Percentiles rank a stretch among this genome's conserved stretches.
phyloP scores from a whole-genome alignment of 139 green algal species.

The Trebouxia sp. region DNA sequence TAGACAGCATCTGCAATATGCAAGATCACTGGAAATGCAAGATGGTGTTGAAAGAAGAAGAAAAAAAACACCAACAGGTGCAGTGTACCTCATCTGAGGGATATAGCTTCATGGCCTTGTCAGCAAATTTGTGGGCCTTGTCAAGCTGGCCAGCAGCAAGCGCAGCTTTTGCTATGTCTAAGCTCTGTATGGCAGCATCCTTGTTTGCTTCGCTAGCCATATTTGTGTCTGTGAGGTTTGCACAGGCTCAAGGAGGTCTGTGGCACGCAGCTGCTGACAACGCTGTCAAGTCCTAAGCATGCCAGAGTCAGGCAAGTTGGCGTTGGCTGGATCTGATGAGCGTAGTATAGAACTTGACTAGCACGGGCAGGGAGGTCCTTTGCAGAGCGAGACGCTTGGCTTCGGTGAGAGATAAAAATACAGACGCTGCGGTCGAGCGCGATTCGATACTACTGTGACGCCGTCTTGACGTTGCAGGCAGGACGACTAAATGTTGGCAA shows the following conservation, averaged over 20 bases:
- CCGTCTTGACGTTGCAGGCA: too few species aligned
- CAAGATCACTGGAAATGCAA: too few species aligned
- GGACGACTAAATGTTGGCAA: too few species aligned
- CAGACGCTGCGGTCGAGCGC: too few species aligned
- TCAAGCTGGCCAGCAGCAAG: conserved; percentile 39
- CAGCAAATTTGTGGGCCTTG: conserved; percentile 57
- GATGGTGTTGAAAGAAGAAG: neutral
- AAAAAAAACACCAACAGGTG: neutral
- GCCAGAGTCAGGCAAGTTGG: neutral
- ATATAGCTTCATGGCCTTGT: conserved; percentile 63
- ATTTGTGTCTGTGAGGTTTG: neutral
- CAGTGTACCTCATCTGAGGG: conserved; percentile 47
- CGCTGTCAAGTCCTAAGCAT: neutral
- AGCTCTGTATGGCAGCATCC: conserved; percentile 47
- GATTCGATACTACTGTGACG: too few species aligned
- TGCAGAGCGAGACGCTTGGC: too few species aligned
- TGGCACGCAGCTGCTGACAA: neutral
- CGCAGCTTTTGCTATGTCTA: conserved; percentile 45
- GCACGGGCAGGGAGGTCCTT: too few species aligned
- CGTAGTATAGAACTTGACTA: too few species aligned
- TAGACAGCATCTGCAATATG: too few species aligned
- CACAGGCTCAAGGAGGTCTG: neutral
- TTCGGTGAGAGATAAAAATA: too few species aligned
- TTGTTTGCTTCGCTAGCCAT: conserved; percentile 48
- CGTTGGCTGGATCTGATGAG: too few species aligned